Percentiles rank a stretch among this genome's conserved stretches.
Evolutionary conservation across 2,329 filamentous ascomycete genomes (phyloP).

Genomic region (Aspergillus brasiliensis): DNA sequence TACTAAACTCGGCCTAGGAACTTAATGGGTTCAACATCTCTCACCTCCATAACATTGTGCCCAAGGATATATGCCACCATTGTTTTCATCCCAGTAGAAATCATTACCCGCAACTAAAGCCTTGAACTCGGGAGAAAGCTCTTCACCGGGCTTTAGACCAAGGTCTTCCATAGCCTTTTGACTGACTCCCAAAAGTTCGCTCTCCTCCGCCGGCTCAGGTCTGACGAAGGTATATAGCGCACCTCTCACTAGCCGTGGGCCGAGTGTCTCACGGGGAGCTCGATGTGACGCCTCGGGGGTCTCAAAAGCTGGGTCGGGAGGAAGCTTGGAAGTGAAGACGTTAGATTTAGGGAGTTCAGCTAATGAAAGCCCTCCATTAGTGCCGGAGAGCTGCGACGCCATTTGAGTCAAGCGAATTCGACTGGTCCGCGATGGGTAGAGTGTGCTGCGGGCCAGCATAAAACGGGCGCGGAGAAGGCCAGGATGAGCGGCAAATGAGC

Average conservation of each 20-base stretch:
- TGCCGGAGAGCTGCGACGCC: conserved; percentile 45
- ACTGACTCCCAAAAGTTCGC: conserved; percentile 81
- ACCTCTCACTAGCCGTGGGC: conserved; percentile 78
- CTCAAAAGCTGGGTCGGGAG: conserved; percentile 74
- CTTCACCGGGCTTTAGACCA: conserved; percentile 70
- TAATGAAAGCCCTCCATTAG: conserved; percentile 38
- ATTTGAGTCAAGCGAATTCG: conserved; percentile 47
- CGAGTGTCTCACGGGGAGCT: conserved; percentile 74
- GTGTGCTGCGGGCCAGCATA: conserved; percentile 28
- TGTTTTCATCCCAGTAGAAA: conserved; percentile 71
- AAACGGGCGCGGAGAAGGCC: not conserved
- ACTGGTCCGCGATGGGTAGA: conserved; percentile 19
- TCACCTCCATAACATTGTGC: conserved; percentile 92
- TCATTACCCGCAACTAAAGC: conserved; percentile 79
- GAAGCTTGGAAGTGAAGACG: conserved; percentile 67
- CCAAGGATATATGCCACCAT: conserved; percentile 91
- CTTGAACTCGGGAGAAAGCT: conserved; percentile 71
- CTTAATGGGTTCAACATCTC: not conserved
- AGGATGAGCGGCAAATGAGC: not conserved
- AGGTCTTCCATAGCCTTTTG: conserved; percentile 76
- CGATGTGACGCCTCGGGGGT: conserved; percentile 80
- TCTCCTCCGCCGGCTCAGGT: conserved; percentile 69
- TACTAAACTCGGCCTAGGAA: not conserved
- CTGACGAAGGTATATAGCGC: conserved; percentile 90
- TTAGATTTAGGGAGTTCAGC: conserved; percentile 64